Evolutionary conservation across 1,284 basidiomycete species (phyloP), one percentile per base, ranked within the genome.

Genomic region (Coniferiporia sulphurascens): DNA sequence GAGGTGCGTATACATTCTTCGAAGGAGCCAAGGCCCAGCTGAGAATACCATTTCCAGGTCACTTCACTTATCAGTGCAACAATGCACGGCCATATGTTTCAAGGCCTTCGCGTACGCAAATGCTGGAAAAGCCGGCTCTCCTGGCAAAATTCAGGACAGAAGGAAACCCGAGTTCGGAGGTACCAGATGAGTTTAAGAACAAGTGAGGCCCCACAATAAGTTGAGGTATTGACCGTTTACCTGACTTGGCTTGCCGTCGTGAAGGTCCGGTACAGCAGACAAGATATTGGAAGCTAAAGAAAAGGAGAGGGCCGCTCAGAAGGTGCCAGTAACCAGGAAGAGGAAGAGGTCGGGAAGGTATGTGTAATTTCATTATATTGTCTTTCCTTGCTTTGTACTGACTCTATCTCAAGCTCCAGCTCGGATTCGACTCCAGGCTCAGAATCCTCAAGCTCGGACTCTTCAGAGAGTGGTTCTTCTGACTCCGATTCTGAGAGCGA

Each of bases 51-150:
- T 48, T 22, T 21, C 46, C 64, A 88, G 89, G 89, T 0, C 89
- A 91, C 69, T 92, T 83, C 68, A 92, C 82, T 32, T 92, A 84
- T 66, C 79, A 91, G 72, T 92, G 89, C 78, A 91, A 89, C 71
- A 76, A 76, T 8, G 66, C 76, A 45, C 79, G 87, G 2, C 87
- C 89, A 27, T 92, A 91, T 68, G 76, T 91, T 48, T 83, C 86
- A 15, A 80, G 89, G 8, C 89, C 89, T 1, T 91, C 89, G 46
- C 80, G 89, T 50, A 90, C 89, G 2, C 79, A 89, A 66, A 80
- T 85, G 68, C 78, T 92, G 21, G 87, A 91, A 67, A 89, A 90
- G 55, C 88, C 89, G 2, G 75, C 71, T 17, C 55, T 82, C 1
- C 72, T 87, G 6, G 79, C 84, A 9, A 89, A 89, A 68, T 70